Base-by-base conservation (phyloP, 2,329 filamentous ascomycete genomes). In the Talaromyces sp. region DNA sequence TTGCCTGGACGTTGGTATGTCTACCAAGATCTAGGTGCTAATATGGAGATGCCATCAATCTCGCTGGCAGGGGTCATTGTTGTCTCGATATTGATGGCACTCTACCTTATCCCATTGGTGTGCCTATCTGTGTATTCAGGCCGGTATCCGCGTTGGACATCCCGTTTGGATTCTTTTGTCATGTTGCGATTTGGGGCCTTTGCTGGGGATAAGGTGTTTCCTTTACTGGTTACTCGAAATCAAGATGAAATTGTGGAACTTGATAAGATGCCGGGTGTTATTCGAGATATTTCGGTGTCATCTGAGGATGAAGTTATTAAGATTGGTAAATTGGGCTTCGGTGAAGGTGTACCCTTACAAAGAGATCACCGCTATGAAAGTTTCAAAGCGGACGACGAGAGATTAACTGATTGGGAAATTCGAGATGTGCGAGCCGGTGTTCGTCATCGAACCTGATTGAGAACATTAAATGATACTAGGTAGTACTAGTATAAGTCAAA, bases 131-230 rank as follows among this genome's bases (percentile, higher is more conserved):
- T 52, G 0, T 65, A 65, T 41, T 53, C 56, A 3, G 45, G 37
- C 8, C 43, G 30, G 17, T 49, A 43, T 11, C 55, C 52, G 10
- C 47, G 56, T 6, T 65, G 60, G 63, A 63, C 60, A 5, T 10
- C 16, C 1, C 32, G 35, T n/a, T 45, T 64, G 1, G 60, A 65
- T 22, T 58, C 63, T 5, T 64, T 57, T 20, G 51, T 52, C 6
- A 58, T 64, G 52, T 30, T 65, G 48, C 52, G 63, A 1, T 45
- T 62, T 11, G 61, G 62, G 1, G 59, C 51, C 10, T 42, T 51
- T 22, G 39, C 57, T 11, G 48, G 41, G 2, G 41, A 56, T 2
- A 22, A 36, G 13, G 29, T 57, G n/a, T 14, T 14, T 35, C 57
- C 61, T 14, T 19, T 63, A 39, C 45, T 53, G 9, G 39, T 59